phyloP scores from a whole-genome alignment of 2,329 filamentous ascomycete genomes.

The Venturia aucupariae region DNA sequence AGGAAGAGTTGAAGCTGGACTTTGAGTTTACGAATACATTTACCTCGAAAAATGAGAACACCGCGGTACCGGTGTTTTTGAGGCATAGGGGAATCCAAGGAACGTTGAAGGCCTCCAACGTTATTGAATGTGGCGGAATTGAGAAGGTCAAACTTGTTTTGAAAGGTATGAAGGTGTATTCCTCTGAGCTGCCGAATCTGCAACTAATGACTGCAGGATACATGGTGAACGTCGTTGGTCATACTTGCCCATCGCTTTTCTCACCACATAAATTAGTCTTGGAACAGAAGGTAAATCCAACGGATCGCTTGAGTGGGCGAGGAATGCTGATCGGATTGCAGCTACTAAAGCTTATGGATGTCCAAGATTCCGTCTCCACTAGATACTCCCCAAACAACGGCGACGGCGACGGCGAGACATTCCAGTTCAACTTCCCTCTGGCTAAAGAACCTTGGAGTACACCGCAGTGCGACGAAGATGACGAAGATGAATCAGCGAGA shows the following conservation, averaged over 20 bases:
- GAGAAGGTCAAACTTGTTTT: conserved; percentile 14
- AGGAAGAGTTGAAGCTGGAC: conserved; percentile 5
- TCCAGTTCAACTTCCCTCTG: conserved; percentile 10
- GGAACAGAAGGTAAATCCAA: neutral
- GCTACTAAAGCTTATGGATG: conserved; percentile 13
- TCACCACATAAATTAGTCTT: conserved; percentile 8
- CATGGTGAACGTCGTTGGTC: conserved; percentile 11
- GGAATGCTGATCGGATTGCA: neutral
- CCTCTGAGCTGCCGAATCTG: neutral
- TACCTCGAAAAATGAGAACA: neutral
- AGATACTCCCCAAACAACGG: neutral
- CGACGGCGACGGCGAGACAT: neutral
- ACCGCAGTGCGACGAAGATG: neutral
- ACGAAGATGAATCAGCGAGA: neutral
- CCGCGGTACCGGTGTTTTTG: conserved; percentile 9
- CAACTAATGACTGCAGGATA: neutral
- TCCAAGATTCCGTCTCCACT: conserved; percentile 4
- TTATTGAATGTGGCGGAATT: neutral
- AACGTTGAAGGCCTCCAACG: conserved; percentile 4
- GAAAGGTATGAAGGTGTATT: conserved; percentile 1
- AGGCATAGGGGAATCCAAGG: conserved; percentile 11
- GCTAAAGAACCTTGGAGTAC: neutral
- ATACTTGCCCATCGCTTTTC: conserved; percentile 9
- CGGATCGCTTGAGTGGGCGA: neutral
- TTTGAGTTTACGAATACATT: conserved; percentile 14